These are phyloP conservation scores for Mycena vitilis DNA, from an alignment of 768 basidiomycete species.

Conservation along the genomic window DNA sequence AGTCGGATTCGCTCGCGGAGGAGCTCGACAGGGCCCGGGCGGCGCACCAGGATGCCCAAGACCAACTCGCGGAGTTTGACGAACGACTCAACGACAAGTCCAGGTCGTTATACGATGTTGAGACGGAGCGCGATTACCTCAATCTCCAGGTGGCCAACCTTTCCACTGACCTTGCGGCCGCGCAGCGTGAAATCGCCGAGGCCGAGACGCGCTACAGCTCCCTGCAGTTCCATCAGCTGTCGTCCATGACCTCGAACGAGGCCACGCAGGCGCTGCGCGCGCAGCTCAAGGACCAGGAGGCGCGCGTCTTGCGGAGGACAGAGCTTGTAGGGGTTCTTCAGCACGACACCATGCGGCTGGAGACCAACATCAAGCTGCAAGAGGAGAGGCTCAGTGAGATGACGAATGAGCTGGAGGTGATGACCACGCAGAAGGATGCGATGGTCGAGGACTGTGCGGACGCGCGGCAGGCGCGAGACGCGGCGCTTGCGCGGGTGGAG, in stretches of 20 bases:
- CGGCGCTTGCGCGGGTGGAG: conserved; percentile 67
- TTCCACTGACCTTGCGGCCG: conserved; percentile 64
- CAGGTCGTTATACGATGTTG: conserved; percentile 63
- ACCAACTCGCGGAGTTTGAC: conserved; percentile 54
- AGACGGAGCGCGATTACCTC: conserved; percentile 75
- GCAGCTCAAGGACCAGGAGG: conserved; percentile 78
- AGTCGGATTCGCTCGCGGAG: conserved; percentile 43
- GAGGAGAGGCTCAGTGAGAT: conserved; percentile 82
- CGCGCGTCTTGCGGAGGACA: conserved; percentile 70
- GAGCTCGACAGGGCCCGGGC: conserved; percentile 43
- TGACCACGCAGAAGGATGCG: conserved; percentile 75
- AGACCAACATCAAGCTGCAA: conserved; percentile 78
- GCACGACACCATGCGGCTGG: conserved; percentile 81
- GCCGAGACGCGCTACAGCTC: conserved; percentile 70
- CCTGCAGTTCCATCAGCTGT: conserved; percentile 76
- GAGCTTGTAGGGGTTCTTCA: conserved; percentile 84
- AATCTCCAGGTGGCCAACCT: conserved; percentile 73
- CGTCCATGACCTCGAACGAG: conserved; percentile 68
- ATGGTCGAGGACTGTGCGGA: conserved; percentile 90
- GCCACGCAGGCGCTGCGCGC: conserved; percentile 65
- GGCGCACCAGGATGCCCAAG: conserved; percentile 49
- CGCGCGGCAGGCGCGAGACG: conserved; percentile 78
- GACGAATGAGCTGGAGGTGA: conserved; percentile 74
- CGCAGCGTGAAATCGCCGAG: conserved; percentile 64
- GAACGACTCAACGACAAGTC: conserved; percentile 57